Evolutionary conservation across 2,329 filamentous ascomycete genomes (phyloP), one percentile per base, ranked within the genome.

Genomic region (Dothistroma septosporum): DNA sequence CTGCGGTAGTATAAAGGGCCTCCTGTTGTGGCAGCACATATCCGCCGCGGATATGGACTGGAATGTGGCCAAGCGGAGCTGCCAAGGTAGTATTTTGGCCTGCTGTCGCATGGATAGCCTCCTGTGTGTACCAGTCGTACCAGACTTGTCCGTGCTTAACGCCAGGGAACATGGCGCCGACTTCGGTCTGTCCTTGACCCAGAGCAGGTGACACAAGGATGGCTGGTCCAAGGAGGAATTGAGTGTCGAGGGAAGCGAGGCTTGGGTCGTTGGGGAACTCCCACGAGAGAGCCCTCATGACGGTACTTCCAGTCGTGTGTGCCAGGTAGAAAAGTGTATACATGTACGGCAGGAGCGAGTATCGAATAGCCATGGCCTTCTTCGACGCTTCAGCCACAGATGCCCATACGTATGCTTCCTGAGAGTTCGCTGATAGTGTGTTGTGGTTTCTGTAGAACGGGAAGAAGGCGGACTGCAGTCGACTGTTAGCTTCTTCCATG

Each of bases 361-460:
- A 92, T 24, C 89, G 84, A 64, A 91, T 87, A 4, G 79, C 74
- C 84, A 91, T 91, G 0, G 87, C 89, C 0, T 74, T 77, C 63
- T 82, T 83, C n/a, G 83, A 80, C 0, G 89, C 87, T 4, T 85
- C 81, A 2, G 82, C 82, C 1, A 91, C 89, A 1, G 81, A 82
- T 2, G 77, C 77, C 89, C 89, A 92, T 16, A 82, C 64, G 69
- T 89, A 92, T 0, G 88, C 87, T 73, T 92, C 89, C 70, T 92
- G 89, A 0, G 82, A 72, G 55, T 80, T 80, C 11, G 85, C 82
- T 0, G 79, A 81, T 1, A 88, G 76, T 3, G 77, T 77, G 69
- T 91, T 91, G 78, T 92, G 89, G 74, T 91, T 91, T 28, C 88
- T 81, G 76, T 90, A 91, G 76, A 91, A 91, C 7, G 88, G 87